Percentiles rank a stretch among this genome's conserved stretches.
phyloP scores from a whole-genome alignment of 176 grass and related monocot genomes.

The Zizania latifolia region DNA sequence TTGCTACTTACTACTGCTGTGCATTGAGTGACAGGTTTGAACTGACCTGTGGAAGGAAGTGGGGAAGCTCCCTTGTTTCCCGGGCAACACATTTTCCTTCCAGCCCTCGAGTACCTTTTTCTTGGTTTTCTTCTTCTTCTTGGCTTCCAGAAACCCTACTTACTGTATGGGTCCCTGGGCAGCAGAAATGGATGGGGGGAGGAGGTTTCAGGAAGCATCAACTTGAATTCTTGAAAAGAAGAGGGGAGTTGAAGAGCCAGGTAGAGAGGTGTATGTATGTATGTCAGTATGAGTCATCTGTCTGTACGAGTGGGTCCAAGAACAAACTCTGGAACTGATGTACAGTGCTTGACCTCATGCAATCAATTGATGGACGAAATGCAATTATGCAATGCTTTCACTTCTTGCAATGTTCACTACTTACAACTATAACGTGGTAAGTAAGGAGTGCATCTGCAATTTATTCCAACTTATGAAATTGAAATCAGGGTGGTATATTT shows the following conservation, averaged over 20 bases:
- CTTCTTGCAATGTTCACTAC: slow-evolving; percentile 2
- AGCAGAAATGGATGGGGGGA: slow-evolving; percentile 33
- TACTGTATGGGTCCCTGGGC: slow-evolving; percentile 37
- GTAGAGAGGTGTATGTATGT: slow-evolving; percentile 31
- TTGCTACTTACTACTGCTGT: slow-evolving; percentile 32
- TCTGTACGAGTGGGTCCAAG: slow-evolving; percentile 30
- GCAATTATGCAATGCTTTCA: slow-evolving; percentile 22
- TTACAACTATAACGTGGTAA: slow-evolving; percentile 20
- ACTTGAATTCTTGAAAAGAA: slow-evolving; percentile 15
- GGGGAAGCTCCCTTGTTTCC: slow-evolving; percentile 42
- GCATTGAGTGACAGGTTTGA: slow-evolving; percentile 36
- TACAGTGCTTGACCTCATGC: slow-evolving; percentile 24
- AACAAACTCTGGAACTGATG: slow-evolving; percentile 41
- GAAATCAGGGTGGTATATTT: too few relatives aligned
- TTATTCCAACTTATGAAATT: slow-evolving; percentile 6
- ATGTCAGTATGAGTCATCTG: slow-evolving; percentile 41
- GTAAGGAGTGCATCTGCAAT: slow-evolving; percentile 7
- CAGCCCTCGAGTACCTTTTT: slow-evolving; percentile 12
- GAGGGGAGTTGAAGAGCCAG: slow-evolving; percentile 1
- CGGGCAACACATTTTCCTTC: slow-evolving; percentile 44
- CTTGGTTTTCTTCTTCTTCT: neutral
- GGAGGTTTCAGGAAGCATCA: slow-evolving; percentile 59
- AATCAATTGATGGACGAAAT: slow-evolving; percentile 11
- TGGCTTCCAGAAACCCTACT: slow-evolving; percentile 47
- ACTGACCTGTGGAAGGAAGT: slow-evolving; percentile 39